phyloP scores from a whole-genome alignment of 768 basidiomycete genomes.

The Lactarius hatsudake region DNA sequence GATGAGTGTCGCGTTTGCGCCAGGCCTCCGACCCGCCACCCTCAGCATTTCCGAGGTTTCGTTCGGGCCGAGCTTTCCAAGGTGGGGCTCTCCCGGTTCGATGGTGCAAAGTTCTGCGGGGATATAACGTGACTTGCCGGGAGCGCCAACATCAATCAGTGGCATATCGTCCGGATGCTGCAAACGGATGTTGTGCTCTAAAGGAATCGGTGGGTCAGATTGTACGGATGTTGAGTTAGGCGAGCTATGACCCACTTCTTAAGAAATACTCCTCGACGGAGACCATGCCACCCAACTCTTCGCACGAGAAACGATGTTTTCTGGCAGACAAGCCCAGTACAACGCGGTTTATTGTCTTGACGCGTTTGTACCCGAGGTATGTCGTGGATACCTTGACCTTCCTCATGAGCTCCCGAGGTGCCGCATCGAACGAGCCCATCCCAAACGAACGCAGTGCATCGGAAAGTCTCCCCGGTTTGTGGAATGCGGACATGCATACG shows the following conservation, averaged over 20 bases:
- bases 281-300: conserved; percentile 53
- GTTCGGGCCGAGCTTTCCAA: conserved; percentile 55
- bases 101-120: conserved; percentile 76
- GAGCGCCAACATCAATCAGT: conserved; percentile 37
- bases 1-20: conserved; percentile 56
- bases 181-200: conserved; percentile 60
- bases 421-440: conserved; percentile 40
- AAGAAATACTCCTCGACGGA: conserved; percentile 65
- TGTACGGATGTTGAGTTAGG: conserved; percentile 4
- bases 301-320: conserved; percentile 52
- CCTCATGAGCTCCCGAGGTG: conserved; percentile 48
- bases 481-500: conserved; percentile 53
- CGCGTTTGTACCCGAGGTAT: conserved; percentile 42
- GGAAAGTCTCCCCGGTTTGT: conserved; percentile 60
- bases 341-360: conserved; percentile 31
- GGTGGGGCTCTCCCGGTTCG: conserved; percentile 54
- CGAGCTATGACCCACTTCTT: conserved; percentile 45
- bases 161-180: conserved; percentile 39
- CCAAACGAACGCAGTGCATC: conserved; percentile 53
- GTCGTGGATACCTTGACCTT: conserved; percentile 56
- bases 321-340: conserved; percentile 42
- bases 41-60: conserved; percentile 72
- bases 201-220: not conserved
- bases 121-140: conserved; percentile 39
- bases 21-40: conserved; percentile 62